phyloP scores from a whole-genome alignment of 2,329 filamentous ascomycete species.

The Proliferodiscus dingleyae region DNA sequence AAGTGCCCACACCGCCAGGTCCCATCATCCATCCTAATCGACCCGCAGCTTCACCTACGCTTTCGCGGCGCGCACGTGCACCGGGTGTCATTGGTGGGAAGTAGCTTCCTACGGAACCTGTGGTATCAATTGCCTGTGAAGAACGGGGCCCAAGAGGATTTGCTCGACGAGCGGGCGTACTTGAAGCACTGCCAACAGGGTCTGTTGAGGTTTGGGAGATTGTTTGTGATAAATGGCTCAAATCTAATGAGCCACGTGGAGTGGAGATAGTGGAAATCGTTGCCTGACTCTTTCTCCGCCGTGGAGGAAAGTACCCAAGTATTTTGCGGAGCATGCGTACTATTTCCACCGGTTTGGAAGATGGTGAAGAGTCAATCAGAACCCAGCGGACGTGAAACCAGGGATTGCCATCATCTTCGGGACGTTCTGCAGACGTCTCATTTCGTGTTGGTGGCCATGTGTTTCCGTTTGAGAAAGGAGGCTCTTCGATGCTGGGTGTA shows the following conservation, averaged over 20 bases:
- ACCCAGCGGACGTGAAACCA: conserved; percentile 93
- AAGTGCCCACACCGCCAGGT: conserved; percentile 82
- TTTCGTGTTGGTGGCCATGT: conserved; percentile 21
- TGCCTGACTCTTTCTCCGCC: conserved; percentile 65
- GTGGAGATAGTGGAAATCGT: conserved; percentile 63
- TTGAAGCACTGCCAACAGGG: conserved; percentile 18
- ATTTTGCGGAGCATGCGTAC: conserved; percentile 74
- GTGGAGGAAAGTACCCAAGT: conserved; percentile 87
- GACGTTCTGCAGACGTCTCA: conserved; percentile 23
- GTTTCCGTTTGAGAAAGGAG: conserved; percentile 18
- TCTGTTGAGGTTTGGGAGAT: conserved; percentile 18
- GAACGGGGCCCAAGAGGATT: conserved; percentile 23
- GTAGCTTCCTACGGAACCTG: conserved; percentile 22
- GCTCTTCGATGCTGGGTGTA: conserved; percentile 39
- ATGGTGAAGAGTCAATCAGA: conserved; percentile 62
- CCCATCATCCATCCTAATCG: conserved; percentile 65
- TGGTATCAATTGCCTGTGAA: conserved; percentile 11
- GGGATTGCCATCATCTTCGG: conserved; percentile 52
- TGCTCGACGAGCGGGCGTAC: conserved; percentile 21
- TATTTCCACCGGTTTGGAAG: conserved; percentile 70
- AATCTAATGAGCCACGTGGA: conserved; percentile 39
- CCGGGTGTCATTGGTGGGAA: conserved; percentile 22
- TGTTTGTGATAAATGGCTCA: conserved; percentile 18
- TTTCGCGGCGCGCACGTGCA: conserved; percentile 27
- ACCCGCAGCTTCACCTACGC: conserved; percentile 33